phyloP scores from a whole-genome alignment of 2,329 filamentous ascomycete species.

The Dactylellina cionopaga region DNA sequence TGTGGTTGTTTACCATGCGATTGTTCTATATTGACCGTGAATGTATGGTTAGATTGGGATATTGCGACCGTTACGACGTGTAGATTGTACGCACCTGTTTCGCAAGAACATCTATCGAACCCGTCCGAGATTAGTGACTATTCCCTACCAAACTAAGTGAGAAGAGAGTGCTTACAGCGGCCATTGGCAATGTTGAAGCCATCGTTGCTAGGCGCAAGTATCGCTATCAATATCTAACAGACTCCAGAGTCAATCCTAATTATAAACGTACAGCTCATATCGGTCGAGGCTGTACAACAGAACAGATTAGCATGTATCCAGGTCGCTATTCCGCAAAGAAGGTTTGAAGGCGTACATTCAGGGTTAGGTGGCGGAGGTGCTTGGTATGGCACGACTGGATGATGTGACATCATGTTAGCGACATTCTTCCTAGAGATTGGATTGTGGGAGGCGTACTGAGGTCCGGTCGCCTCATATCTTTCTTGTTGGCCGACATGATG shows the following conservation, averaged over 20 bases:
- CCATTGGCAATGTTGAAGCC: slow-evolving; percentile 48
- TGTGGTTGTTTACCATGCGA: slow-evolving; percentile 22
- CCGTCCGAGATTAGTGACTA: not conserved
- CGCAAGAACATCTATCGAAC: slow-evolving; percentile 40
- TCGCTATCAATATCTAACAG: slow-evolving; percentile 1
- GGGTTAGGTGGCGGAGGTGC: slow-evolving; percentile 37
- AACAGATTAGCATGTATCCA: not conserved
- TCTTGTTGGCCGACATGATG: slow-evolving; percentile 45
- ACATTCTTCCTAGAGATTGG: not conserved
- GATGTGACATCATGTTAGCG: slow-evolving; percentile 31
- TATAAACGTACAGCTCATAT: slow-evolving; percentile 31
- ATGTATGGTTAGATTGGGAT: slow-evolving; percentile 11
- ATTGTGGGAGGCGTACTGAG: slow-evolving; percentile 22
- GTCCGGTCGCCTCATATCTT: slow-evolving; percentile 50
- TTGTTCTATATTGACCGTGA: slow-evolving; percentile 4
- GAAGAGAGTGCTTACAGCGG: slow-evolving; percentile 16
- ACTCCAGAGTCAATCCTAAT: not conserved
- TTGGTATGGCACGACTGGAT: slow-evolving; percentile 38
- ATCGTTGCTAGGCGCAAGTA: slow-evolving; percentile 24
- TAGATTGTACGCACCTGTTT: slow-evolving; percentile 22
- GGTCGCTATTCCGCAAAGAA: not conserved
- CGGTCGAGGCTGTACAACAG: slow-evolving; percentile 19
- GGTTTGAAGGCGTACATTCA: slow-evolving; percentile 14
- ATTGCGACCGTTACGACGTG: no score
- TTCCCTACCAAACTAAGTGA: not conserved